These are phyloP conservation scores for Mercurialis annua DNA, from an alignment of 345 rosid species.

Conservation along the genomic window DNA sequence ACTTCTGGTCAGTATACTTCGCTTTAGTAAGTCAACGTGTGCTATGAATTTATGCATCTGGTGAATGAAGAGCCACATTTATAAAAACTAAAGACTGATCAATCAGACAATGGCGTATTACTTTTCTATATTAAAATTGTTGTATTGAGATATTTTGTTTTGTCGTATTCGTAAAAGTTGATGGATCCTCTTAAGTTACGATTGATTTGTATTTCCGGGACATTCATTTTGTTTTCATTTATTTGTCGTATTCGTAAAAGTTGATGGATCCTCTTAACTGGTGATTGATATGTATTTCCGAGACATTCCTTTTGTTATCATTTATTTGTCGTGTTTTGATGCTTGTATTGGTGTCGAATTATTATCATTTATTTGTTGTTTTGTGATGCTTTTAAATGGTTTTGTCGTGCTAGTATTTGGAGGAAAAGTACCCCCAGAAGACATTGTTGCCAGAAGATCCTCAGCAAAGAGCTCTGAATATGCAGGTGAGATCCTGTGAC, in stretches of 20 bases:
- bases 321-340: background rate
- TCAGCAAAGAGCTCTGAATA: slow-evolving; percentile 37
- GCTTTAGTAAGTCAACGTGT: background rate
- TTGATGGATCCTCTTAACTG: background rate
- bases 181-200: background rate
- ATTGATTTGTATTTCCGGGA: background rate
- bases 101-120: background rate
- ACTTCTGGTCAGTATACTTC: slow-evolving; percentile 38
- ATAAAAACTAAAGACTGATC: background rate
- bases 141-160: background rate
- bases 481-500: slow-evolving; percentile 41
- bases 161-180: background rate
- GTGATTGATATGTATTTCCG: background rate
- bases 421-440: slow-evolving; percentile 46
- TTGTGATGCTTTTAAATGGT: background rate
- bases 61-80: background rate
- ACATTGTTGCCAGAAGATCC: slow-evolving; percentile 40
- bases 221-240: background rate
- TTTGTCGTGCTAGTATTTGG: slow-evolving; percentile 40
- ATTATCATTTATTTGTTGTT: background rate
- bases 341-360: background rate
- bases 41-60: background rate
- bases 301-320: background rate
- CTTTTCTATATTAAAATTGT: background rate
- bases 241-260: background rate